Base-by-base conservation (phyloP, 495 filamentous ascomycete species). In the Coniosporium apollinis region DNA sequence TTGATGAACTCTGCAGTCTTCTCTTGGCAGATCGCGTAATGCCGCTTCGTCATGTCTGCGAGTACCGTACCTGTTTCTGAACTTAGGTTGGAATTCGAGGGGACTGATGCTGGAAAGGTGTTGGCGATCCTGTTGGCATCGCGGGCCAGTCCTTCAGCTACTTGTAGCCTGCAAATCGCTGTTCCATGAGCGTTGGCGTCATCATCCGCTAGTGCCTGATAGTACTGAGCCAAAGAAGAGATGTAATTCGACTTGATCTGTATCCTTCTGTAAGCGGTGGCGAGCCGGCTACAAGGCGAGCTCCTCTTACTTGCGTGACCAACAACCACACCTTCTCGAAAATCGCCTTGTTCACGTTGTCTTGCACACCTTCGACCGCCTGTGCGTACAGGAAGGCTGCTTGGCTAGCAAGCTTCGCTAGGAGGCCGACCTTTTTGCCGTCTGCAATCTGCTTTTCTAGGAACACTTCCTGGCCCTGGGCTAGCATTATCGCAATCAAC, bases 251-350 rank as follows among this genome's bases (percentile, higher is more conserved):
- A 70, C 68, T 97, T 97, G 44, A 79, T 70, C 70, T 76, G 45
- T n/a, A n/a, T n/a, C n/a, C n/a, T n/a, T n/a, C n/a, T n/a, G n/a
- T n/a, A n/a, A n/a, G n/a, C n/a, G n/a, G n/a, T n/a, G n/a, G n/a
- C n/a, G n/a, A n/a, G n/a, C n/a, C n/a, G n/a, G n/a, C n/a, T n/a
- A n/a, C n/a, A n/a, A n/a, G n/a, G n/a, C n/a, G n/a, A n/a, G n/a
- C n/a, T n/a, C n/a, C n/a, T n/a, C 32, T 34, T 62, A 75, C 72
- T 64, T 96, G 87, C 16, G 74, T 70, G 39, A 93, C 67, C 36
- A 83, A 49, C 40, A 85, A 59, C 89, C 89, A 97, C n/a, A 84
- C 73, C 56, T 85, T 91, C 58, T 97, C 89, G 48, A 97, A 97
- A 19, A 94, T 72, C 22, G 74, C 84, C 53, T 79, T 92, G 43